phyloP scores from a whole-genome alignment of 176 grass and related monocot species.

The Sorghum bicolor region DNA sequence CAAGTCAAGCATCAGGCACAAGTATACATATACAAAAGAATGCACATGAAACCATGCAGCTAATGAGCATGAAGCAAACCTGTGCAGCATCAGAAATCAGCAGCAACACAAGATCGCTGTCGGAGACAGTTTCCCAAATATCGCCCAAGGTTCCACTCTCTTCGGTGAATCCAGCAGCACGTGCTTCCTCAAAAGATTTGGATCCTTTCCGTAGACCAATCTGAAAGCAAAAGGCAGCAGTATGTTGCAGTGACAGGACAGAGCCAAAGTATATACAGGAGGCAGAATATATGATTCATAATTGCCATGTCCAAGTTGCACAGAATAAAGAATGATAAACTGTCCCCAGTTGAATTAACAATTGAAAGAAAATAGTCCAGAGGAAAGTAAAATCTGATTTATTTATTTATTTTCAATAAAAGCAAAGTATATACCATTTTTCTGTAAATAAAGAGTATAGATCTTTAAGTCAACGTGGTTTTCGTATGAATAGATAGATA shows the following conservation, averaged over 20 bases:
- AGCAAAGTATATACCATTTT: background rate
- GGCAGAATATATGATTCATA: background rate
- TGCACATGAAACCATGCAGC: constrained; percentile 1
- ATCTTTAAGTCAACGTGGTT: background rate
- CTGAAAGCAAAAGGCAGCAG: constrained; percentile 30
- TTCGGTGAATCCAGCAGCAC: constrained; percentile 78
- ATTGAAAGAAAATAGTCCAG: background rate
- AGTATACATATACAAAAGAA: background rate
- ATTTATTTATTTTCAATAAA: background rate
- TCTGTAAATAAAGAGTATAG: background rate
- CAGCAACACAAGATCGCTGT: constrained; percentile 85
- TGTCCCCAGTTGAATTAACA: background rate
- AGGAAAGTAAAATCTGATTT: background rate
- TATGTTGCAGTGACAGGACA: background rate
- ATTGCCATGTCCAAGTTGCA: constrained; percentile 12
- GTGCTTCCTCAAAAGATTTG: constrained; percentile 77
- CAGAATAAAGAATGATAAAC: background rate
- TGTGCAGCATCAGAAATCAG: constrained; percentile 95
- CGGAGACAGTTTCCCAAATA: constrained; percentile 82
- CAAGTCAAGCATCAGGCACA: background rate
- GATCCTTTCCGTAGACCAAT: constrained; percentile 91
- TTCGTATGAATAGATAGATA: no score
- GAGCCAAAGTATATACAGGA: background rate
- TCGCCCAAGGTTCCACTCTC: constrained; percentile 77
- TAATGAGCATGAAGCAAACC: constrained; percentile 35